Conservation (phyloP, 2,329 filamentous ascomycete genomes). For the Diaporthe eres region DNA sequence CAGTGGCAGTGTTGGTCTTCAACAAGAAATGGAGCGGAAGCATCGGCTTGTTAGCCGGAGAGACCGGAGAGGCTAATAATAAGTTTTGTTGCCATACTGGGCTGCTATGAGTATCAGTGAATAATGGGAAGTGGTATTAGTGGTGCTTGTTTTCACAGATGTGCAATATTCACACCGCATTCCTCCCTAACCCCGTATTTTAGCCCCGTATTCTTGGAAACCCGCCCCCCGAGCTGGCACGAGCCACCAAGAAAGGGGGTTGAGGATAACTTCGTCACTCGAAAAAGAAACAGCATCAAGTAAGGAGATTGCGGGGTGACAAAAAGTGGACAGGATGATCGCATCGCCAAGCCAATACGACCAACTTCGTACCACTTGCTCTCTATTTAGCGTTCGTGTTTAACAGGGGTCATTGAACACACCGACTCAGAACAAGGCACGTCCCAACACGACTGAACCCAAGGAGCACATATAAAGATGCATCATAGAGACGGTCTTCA, state of each 20-base stretch:
- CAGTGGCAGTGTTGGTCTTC: neutral
- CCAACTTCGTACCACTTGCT: neutral
- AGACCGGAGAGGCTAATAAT: neutral
- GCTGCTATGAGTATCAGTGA: neutral
- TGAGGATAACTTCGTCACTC: constrained; percentile 2
- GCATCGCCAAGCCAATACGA: constrained; percentile 25
- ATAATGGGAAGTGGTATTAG: neutral
- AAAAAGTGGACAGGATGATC: constrained; percentile 23
- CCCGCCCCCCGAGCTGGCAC: constrained; percentile 6
- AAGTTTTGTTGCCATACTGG: neutral
- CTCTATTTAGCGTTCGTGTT: constrained; percentile 27
- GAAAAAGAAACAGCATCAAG: constrained; percentile 23
- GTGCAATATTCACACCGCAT: neutral
- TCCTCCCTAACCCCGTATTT: neutral
- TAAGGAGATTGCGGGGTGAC: constrained; percentile 26
- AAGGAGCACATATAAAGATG: constrained; percentile 10
- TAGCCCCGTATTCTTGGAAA: neutral
- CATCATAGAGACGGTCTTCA: neutral
- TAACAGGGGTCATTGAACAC: constrained; percentile 5
- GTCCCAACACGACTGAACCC: neutral
- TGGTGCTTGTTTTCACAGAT: neutral
- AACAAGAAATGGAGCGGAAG: neutral
- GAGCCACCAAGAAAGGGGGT: constrained; percentile 16
- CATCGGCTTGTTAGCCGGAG: neutral
- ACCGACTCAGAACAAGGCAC: constrained; percentile 28